Conservation (phyloP, 805 yeast species). For the Geotrichum ghanense region DNA sequence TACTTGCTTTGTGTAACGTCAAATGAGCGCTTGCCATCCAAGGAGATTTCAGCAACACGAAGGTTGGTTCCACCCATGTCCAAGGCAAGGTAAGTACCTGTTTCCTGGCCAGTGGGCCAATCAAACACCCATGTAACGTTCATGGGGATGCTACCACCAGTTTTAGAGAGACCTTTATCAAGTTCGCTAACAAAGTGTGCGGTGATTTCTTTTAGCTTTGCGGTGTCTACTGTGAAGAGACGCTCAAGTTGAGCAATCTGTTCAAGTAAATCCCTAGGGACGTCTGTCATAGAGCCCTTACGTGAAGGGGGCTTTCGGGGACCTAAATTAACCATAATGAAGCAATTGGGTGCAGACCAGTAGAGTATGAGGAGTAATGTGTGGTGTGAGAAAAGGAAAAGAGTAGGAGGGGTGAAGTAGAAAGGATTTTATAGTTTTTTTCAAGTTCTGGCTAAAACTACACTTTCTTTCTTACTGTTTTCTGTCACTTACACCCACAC, state of each 20-base stretch:
- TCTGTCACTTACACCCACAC: too few relatives aligned
- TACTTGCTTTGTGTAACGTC: slow-evolving; percentile 82
- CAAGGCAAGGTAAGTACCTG: slow-evolving; percentile 82
- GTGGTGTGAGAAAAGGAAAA: not conserved
- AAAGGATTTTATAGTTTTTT: too few relatives aligned
- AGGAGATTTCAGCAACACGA: slow-evolving; percentile 78
- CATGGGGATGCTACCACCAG: slow-evolving; percentile 53
- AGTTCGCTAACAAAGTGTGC: slow-evolving; percentile 70
- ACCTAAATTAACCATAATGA: slow-evolving; percentile 66
- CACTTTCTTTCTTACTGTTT: too few relatives aligned
- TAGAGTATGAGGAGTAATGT: too few relatives aligned
- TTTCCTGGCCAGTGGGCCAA: slow-evolving; percentile 84
- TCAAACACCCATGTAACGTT: slow-evolving; percentile 95
- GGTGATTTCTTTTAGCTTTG: slow-evolving; percentile 52
- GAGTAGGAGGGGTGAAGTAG: not conserved
- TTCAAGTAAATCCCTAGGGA: slow-evolving; percentile 49
- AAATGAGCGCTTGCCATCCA: slow-evolving; percentile 75
- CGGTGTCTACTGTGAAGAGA: slow-evolving; percentile 50
- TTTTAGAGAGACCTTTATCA: slow-evolving; percentile 57
- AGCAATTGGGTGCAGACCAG: not conserved
- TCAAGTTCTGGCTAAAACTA: too few relatives aligned
- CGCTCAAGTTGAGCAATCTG: slow-evolving; percentile 49
- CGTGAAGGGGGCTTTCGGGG: slow-evolving; percentile 76
- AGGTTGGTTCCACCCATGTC: slow-evolving; percentile 97
- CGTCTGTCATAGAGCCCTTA: slow-evolving; percentile 57